Conservation (phyloP, 1,284 basidiomycete species). For the Vanrija pseudolonga region DNA sequence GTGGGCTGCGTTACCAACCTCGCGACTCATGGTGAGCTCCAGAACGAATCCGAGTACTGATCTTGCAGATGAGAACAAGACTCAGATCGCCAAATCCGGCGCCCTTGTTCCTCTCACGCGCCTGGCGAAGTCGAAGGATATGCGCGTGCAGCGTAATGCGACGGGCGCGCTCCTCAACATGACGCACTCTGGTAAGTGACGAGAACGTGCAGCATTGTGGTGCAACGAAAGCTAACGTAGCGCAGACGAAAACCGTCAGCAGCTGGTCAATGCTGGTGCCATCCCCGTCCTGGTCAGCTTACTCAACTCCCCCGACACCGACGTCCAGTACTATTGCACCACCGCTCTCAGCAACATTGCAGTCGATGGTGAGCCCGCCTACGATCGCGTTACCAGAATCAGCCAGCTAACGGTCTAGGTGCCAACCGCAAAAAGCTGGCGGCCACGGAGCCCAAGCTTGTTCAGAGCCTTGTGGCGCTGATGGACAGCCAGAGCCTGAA, state of each 20-base stretch:
- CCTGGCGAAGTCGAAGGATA: conserved; percentile 95
- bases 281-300: conserved; percentile 96
- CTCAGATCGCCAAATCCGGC: conserved; percentile 98
- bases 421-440: conserved; percentile 93
- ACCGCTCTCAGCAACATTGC: conserved; percentile 98
- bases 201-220: not conserved
- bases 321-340: conserved; percentile 99
- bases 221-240: not conserved
- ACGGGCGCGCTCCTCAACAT: conserved; percentile 98
- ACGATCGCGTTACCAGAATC: not conserved
- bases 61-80: conserved; percentile 90
- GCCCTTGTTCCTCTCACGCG: conserved; percentile 94
- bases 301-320: conserved; percentile 94
- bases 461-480: conserved; percentile 86
- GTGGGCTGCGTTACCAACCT: conserved; percentile 99
- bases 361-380: conserved; percentile 67
- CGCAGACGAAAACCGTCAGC: conserved; percentile 94
- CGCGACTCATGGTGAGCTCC: conserved; percentile 84
- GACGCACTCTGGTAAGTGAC: conserved; percentile 87
- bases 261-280: conserved; percentile 96
- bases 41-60: conserved; percentile 1
- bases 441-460: conserved; percentile 89
- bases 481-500: conserved; percentile 99
- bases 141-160: conserved; percentile 98
- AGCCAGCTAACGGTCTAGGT: conserved; percentile 50